phyloP scores from a whole-genome alignment of 257 asterid genomes.

The Primulina eburnea region DNA sequence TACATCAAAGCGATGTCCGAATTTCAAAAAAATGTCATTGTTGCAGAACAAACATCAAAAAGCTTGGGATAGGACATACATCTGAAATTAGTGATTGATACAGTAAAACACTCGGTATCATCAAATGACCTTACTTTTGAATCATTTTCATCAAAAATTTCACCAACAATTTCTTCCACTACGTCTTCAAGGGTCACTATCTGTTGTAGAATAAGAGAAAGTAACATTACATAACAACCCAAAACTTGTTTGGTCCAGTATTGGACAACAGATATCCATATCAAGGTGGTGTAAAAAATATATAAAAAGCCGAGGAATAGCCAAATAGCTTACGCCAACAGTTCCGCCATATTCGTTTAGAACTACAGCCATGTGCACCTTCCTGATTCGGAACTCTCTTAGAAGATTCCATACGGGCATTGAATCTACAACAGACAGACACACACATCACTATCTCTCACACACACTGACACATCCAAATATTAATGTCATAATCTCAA shows the following conservation, averaged over 20 bases:
- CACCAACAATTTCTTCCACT: constrained; percentile 99
- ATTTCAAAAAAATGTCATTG: not conserved
- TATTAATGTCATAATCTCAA: constrained; percentile 21
- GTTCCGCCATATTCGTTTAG: constrained; percentile 99
- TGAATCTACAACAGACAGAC: constrained; percentile 58
- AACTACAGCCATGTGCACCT: constrained; percentile 99
- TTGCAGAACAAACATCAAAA: too few relatives aligned
- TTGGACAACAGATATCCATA: constrained; percentile 3
- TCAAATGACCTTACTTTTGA: constrained; percentile 63
- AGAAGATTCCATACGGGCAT: constrained; percentile 99
- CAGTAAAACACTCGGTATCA: constrained; percentile 2
- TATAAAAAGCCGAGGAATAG: constrained; percentile 14
- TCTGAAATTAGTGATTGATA: constrained; percentile 18
- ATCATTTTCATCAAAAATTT: constrained; percentile 95
- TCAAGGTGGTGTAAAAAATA: constrained; percentile 11
- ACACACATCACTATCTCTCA: too few relatives aligned
- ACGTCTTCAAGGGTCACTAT: constrained; percentile 97
- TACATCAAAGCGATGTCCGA: not conserved
- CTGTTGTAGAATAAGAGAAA: constrained; percentile 43
- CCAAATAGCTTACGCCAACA: constrained; percentile 77
- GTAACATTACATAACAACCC: constrained; percentile 20
- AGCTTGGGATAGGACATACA: not conserved
- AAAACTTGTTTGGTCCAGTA: constrained; percentile 22
- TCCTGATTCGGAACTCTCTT: constrained; percentile 98
- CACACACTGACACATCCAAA: not conserved